A percentile compares a stretch with the other conserved stretches of the same genome.
These are phyloP conservation scores for Aspergillus ellipticus DNA, from an alignment of 495 filamentous ascomycete genomes.

Conservation along the genomic window DNA sequence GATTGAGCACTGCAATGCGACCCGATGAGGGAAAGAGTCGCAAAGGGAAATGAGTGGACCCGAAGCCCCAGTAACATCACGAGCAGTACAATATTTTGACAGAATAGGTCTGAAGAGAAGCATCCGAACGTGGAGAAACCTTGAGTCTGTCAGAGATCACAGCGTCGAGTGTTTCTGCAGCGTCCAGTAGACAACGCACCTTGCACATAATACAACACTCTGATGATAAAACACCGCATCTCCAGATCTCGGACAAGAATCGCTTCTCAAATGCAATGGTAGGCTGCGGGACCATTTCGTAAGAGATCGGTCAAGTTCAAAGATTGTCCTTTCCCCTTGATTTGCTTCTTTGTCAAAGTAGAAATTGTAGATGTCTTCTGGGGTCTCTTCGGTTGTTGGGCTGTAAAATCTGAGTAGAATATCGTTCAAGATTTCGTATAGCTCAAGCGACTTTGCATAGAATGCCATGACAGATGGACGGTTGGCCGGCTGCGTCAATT, in stretches of 20 bases:
- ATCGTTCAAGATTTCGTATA: slow-evolving; percentile 41
- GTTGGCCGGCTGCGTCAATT: slow-evolving; percentile 24
- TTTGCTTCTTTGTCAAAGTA: slow-evolving; percentile 25
- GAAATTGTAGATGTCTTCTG: slow-evolving; percentile 30
- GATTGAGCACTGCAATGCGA: slow-evolving; percentile 36
- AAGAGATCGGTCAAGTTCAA: slow-evolving; percentile 33
- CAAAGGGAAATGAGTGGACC: slow-evolving; percentile 24
- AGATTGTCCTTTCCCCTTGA: slow-evolving; percentile 31
- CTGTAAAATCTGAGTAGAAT: slow-evolving; percentile 36
- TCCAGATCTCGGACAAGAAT: slow-evolving; percentile 1
- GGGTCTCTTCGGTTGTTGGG: slow-evolving; percentile 22
- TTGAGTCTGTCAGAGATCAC: slow-evolving; percentile 1
- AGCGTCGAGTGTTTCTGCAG: background rate
- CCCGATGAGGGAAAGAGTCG: slow-evolving; percentile 35
- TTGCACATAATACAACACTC: slow-evolving; percentile 31
- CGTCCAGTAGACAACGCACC: slow-evolving; percentile 11
- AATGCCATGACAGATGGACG: slow-evolving; percentile 36
- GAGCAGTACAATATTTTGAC: slow-evolving; percentile 33
- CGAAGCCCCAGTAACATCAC: slow-evolving; percentile 19
- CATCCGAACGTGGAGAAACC: slow-evolving; percentile 35
- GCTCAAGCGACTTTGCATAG: slow-evolving; percentile 36
- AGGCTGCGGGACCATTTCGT: slow-evolving; percentile 31
- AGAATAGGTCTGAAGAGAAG: slow-evolving; percentile 36
- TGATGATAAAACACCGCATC: slow-evolving; percentile 31
- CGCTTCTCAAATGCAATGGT: slow-evolving; percentile 24